These are phyloP conservation scores for Raffaelea arxii DNA, from an alignment of 2,329 filamentous ascomycete genomes.

Conservation along the genomic window DNA sequence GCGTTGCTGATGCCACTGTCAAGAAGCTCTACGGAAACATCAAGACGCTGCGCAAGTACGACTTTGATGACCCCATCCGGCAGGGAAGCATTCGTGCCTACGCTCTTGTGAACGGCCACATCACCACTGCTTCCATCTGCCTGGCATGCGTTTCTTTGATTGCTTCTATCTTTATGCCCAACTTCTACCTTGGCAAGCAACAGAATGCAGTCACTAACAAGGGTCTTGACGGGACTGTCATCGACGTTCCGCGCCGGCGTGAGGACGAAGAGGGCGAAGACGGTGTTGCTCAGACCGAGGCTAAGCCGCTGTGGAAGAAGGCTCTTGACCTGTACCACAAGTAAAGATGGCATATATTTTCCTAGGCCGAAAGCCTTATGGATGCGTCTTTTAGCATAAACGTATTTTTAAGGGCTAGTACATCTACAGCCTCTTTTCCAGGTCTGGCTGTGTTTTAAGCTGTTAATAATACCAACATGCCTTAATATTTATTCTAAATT, in stretches of 20 bases:
- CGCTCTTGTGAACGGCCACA: constrained; percentile 15
- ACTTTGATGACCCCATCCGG: constrained; percentile 43
- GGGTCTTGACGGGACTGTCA: constrained; percentile 6
- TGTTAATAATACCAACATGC: too few species aligned
- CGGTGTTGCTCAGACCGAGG: background rate
- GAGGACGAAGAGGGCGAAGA: background rate
- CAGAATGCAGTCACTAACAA: constrained; percentile 15
- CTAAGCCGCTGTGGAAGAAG: background rate
- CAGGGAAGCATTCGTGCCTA: constrained; percentile 54
- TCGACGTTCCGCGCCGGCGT: background rate
- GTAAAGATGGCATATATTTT: background rate
- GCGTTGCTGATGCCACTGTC: constrained; percentile 28
- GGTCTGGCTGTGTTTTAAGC: too few species aligned
- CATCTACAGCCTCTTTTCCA: too few species aligned
- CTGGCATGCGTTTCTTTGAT: constrained; percentile 23
- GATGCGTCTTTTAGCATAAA: too few species aligned
- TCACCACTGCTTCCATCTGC: constrained; percentile 21
- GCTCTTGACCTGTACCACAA: background rate
- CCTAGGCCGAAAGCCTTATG: too few species aligned
- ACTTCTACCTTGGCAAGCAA: constrained; percentile 20
- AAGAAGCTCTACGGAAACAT: constrained; percentile 40
- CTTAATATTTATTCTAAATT: too few species aligned
- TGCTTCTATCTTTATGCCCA: constrained; percentile 29
- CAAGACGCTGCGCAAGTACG: constrained; percentile 36
- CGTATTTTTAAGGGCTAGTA: too few species aligned